Conservation (phyloP, 805 yeast genomes). For the Yarrowia hollandica region DNA sequence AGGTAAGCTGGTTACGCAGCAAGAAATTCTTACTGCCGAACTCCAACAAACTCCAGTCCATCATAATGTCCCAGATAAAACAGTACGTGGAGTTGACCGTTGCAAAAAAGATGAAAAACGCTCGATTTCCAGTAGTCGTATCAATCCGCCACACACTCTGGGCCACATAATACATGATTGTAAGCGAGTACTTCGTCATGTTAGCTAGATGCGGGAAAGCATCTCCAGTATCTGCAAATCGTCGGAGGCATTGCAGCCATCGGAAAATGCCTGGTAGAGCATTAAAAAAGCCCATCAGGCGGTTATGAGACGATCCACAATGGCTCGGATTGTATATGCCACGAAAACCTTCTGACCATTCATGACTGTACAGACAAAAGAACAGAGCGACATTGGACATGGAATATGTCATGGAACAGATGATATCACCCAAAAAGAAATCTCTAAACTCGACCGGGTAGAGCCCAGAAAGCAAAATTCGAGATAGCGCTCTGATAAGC, state of each 20-base stretch:
- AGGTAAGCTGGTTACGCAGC: constrained; percentile 71
- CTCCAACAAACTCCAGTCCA: constrained; percentile 95
- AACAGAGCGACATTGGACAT: constrained; percentile 82
- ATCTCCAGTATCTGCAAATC: constrained; percentile 90
- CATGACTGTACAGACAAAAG: constrained; percentile 74
- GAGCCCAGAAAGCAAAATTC: constrained; percentile 77
- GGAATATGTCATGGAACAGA: constrained; percentile 85
- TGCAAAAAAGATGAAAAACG: constrained; percentile 72
- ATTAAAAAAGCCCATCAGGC: constrained; percentile 77
- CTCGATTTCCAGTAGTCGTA: constrained; percentile 46
- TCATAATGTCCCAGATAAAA: constrained; percentile 81
- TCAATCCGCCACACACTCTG: constrained; percentile 78
- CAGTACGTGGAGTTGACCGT: constrained; percentile 68
- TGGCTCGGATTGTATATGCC: constrained; percentile 33
- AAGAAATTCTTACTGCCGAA: constrained; percentile 55
- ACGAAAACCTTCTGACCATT: constrained; percentile 54
- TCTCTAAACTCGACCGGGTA: constrained; percentile 96
- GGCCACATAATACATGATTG: constrained; percentile 66
- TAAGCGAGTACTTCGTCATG: constrained; percentile 69
- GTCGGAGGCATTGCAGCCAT: constrained; percentile 83
- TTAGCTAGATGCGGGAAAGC: constrained; percentile 96
- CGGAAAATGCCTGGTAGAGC: constrained; percentile 90
- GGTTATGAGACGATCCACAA: constrained; percentile 52
- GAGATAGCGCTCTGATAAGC: constrained; percentile 68
- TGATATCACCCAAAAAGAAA: constrained; percentile 87